Evolutionary conservation across 495 filamentous ascomycete genomes (phyloP).

Genomic region (Annulohypoxylon nitens): DNA sequence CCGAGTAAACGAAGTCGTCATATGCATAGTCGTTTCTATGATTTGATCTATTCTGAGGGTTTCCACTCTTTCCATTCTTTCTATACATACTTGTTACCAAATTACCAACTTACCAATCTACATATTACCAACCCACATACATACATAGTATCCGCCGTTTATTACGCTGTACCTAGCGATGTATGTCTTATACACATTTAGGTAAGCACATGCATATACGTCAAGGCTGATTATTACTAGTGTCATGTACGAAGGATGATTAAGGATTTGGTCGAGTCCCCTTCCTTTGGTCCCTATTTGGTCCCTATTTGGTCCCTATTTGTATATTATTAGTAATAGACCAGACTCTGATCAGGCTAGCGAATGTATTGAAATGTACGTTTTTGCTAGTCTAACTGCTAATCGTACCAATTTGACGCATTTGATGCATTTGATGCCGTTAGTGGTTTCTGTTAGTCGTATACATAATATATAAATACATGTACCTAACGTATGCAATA

Average conservation of each 20-base stretch:
- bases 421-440: too few relatives aligned
- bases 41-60: background rate
- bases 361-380: conserved; percentile 21
- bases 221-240: conserved; percentile 6
- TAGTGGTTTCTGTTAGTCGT: background rate
- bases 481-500: background rate
- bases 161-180: background rate
- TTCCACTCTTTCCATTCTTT: background rate
- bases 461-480: background rate
- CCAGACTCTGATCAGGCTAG: conserved; percentile 4
- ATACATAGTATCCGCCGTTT: background rate
- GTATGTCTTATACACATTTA: conserved; percentile 9
- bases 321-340: conserved; percentile 9
- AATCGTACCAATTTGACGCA: background rate
- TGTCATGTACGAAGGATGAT: conserved; percentile 8
- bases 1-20: conserved; percentile 6
- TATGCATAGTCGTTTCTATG: background rate
- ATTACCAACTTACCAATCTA: background rate
- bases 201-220: conserved; percentile 4
- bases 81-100: background rate
- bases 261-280: background rate
- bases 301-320: background rate
- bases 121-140: background rate
- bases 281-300: conserved; percentile 8
- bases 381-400: background rate